phyloP scores from a whole-genome alignment of 441 rosid genomes.

The Breynia disticha region DNA sequence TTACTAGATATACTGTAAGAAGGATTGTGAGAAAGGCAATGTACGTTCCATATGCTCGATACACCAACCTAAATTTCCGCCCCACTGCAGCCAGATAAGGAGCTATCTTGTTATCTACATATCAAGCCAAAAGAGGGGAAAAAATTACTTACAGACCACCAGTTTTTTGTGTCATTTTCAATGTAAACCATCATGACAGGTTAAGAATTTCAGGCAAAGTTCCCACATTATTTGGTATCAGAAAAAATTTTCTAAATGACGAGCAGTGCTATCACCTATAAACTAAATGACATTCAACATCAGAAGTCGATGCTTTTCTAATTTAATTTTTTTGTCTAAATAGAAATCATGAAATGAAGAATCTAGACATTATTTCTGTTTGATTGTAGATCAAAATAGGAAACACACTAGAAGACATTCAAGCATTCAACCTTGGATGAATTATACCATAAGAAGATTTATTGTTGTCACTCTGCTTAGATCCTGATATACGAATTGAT shows the following conservation, averaged over 20 bases:
- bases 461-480: conserved; percentile 38
- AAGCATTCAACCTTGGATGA: conserved; percentile 14
- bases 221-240: no score
- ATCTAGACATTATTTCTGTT: background rate
- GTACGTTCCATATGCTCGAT: conserved; percentile 93
- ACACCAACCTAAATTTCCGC: conserved; percentile 67
- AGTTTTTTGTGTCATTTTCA: background rate
- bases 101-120: conserved; percentile 76
- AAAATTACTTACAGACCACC: background rate
- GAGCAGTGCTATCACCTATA: no score
- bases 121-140: conserved; percentile 13
- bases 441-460: conserved; percentile 67
- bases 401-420: conserved; percentile 4
- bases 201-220: no score
- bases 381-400: background rate
- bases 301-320: no score
- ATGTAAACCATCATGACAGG: background rate
- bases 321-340: no score
- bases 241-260: no score
- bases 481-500: conserved; percentile 65
- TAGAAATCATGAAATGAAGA: no score
- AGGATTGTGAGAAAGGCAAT: conserved; percentile 90
- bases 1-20: conserved; percentile 64
- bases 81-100: conserved; percentile 71
- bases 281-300: no score